Base-by-base conservation (phyloP, 139 green algal genomes). In the Chlorella sp. region DNA sequence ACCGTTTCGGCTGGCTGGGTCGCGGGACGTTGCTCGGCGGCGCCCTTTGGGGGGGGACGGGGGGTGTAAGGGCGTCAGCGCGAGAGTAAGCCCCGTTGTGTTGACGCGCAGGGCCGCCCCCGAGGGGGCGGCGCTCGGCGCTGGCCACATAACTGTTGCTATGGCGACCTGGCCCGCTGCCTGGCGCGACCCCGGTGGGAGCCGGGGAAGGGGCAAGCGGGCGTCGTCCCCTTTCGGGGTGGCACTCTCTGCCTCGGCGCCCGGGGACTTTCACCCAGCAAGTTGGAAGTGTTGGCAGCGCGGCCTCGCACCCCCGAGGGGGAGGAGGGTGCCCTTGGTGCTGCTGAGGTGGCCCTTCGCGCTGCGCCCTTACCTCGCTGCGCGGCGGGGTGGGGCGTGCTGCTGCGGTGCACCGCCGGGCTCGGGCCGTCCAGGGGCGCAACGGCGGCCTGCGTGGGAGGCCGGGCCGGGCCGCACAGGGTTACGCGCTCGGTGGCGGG, bases 61-160 rank as follows among this genome's bases (percentile, higher is more conserved):
- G 58, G 56, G 60, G 63, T 59, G 71, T 67, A 73, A 62, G 83
- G 82, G 80, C 88, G 91, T 98, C 94, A 98, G 92, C 85, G 86
- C 91, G 85, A 96, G 93, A 98, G 93, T 98, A 97, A 98, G 94
- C 94, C 93, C 94, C 94, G 92, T 98, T 98, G 83, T 87, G 94
- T 98, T 98, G 66, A 81, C 91, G 87, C 79, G 84, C 90, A 87
- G 79, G 36, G 43, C 82, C 82, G 5, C 21, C 86, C 87, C 87
- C 58, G 29, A 31, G 43, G 12, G 40, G 27, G 35, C 19, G 31
- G n/a, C 15, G 33, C 19, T 43, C 46, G 46, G 60, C 62, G 90
- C 89, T 94, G 94, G 89, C 91, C 88, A 98, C 93, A 98, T 98
- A 89, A 98, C 94, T 98, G 94, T 98, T 80, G 88, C 88, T 93